Evolutionary conservation across 257 asterid species (phyloP).

Genomic region (Solanum piurae): DNA sequence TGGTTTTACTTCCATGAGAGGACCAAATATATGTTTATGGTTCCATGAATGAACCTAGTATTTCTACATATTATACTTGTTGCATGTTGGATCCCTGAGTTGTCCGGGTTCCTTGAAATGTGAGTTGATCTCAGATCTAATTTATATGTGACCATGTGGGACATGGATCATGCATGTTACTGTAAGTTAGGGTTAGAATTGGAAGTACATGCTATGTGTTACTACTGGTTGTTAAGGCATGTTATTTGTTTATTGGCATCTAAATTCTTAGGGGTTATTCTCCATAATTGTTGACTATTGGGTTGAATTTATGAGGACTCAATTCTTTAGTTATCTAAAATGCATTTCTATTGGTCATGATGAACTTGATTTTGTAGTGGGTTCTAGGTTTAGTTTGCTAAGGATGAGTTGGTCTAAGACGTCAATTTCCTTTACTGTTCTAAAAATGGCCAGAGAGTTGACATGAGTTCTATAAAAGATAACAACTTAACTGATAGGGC

Average conservation of each 20-base stretch:
- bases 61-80: background rate
- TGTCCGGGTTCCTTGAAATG: background rate
- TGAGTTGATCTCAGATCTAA: background rate
- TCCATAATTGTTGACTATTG: background rate
- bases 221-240: background rate
- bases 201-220: background rate
- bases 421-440: too few relatives aligned
- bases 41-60: background rate
- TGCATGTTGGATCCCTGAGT: background rate
- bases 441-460: background rate
- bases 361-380: background rate
- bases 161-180: too few relatives aligned
- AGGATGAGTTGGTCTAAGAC: background rate
- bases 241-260: background rate
- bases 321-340: too few relatives aligned
- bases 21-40: background rate
- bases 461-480: background rate
- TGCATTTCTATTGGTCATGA: background rate
- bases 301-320: background rate
- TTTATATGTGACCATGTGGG: too few relatives aligned
- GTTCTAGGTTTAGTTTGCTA: background rate
- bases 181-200: background rate
- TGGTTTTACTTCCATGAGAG: background rate
- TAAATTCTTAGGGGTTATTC: background rate
- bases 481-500: background rate